Evolutionary conservation across 768 basidiomycete genomes (phyloP).

Genomic region (Agrocybe chaxingu): DNA sequence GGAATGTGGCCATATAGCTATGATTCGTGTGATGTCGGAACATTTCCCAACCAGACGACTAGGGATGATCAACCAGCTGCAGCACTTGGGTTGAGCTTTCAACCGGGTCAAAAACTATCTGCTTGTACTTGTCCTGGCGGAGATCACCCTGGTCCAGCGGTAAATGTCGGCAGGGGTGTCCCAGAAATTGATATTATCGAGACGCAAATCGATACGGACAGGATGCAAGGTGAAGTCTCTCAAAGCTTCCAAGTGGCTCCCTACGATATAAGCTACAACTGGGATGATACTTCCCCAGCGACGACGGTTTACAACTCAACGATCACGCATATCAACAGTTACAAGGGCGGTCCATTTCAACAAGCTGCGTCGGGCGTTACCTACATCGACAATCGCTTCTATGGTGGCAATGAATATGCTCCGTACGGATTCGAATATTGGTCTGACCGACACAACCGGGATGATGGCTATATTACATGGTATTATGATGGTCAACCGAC

Average conservation of each 20-base stretch:
- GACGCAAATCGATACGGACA: slow-evolving; percentile 60
- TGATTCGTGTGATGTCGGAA: slow-evolving; percentile 82
- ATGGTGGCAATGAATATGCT: slow-evolving; percentile 51
- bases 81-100: slow-evolving; percentile 61
- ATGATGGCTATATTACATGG: slow-evolving; percentile 85
- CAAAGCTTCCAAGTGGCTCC: slow-evolving; percentile 83
- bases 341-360: slow-evolving; percentile 69
- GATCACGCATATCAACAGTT: slow-evolving; percentile 58
- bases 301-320: slow-evolving; percentile 49
- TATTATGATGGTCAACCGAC: slow-evolving; percentile 58
- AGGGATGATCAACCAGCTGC: slow-evolving; percentile 55
- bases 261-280: slow-evolving; percentile 68
- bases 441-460: slow-evolving; percentile 62
- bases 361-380: slow-evolving; percentile 72
- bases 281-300: slow-evolving; percentile 48
- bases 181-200: slow-evolving; percentile 96
- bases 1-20: slow-evolving; percentile 88
- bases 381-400: slow-evolving; percentile 50
- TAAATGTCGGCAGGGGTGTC: slow-evolving; percentile 66
- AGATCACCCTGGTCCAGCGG: slow-evolving; percentile 85
- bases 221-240: slow-evolving; percentile 62
- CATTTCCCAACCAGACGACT: slow-evolving; percentile 76
- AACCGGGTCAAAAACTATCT: slow-evolving; percentile 84
- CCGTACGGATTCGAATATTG: slow-evolving; percentile 81
- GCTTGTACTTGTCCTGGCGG: slow-evolving; percentile 84